phyloP scores from a whole-genome alignment of 768 basidiomycete species.

The Suillus variegatus region DNA sequence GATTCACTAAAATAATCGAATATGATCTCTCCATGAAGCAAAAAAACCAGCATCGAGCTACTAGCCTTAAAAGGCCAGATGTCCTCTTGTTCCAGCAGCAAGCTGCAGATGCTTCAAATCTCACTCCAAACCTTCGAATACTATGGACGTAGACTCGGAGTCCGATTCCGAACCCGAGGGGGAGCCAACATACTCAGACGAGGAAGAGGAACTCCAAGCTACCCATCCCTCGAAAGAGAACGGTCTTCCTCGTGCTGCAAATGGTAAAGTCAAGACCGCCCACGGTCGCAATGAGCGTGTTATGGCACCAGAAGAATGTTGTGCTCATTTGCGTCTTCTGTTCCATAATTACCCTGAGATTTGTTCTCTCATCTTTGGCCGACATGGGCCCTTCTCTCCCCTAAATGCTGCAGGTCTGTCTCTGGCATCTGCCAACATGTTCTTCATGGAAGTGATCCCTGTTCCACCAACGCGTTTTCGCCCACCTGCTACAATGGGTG shows the following conservation, averaged over 20 bases:
- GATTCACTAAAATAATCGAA: conserved; percentile 91
- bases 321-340: conserved; percentile 87
- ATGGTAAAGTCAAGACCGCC: conserved; percentile 71
- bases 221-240: conserved; percentile 26
- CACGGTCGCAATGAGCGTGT: conserved; percentile 90
- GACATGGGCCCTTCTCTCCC: conserved; percentile 83
- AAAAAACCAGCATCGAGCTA: conserved; percentile 56
- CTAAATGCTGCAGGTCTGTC: conserved; percentile 61
- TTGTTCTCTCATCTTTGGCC: conserved; percentile 87
- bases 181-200: conserved; percentile 50
- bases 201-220: conserved; percentile 37
- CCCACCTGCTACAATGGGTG: conserved; percentile 89
- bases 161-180: conserved; percentile 51
- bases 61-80: conserved; percentile 68
- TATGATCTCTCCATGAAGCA: conserved; percentile 84
- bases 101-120: conserved; percentile 24
- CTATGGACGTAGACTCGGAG: conserved; percentile 49
- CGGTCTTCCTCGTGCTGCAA: conserved; percentile 67
- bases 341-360: conserved; percentile 83
- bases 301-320: conserved; percentile 87
- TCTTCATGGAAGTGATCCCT: conserved; percentile 91
- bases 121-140: conserved; percentile 26
- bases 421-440: conserved; percentile 87
- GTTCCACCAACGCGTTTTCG: conserved; percentile 96
- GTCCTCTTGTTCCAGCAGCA: conserved; percentile 59